Conservation (phyloP, 371 early-diverging fungal genomes). For the Mucor saturninus region DNA sequence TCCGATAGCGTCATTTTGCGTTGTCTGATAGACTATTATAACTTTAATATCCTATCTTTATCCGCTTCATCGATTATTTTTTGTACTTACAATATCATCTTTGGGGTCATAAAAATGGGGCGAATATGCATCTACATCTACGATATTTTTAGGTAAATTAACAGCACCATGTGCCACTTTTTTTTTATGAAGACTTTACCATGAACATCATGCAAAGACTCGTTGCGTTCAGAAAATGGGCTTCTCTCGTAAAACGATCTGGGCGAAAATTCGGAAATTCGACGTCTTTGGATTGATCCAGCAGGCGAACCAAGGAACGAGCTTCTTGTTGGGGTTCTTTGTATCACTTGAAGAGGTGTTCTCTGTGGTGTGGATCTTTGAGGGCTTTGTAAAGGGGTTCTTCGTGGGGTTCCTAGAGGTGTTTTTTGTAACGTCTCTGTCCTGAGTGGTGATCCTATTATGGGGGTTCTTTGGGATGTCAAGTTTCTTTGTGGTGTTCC, state of each 20-base stretch:
- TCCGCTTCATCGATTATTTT: background rate
- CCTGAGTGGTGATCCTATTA: background rate
- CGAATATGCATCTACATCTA: background rate
- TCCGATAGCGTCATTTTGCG: background rate
- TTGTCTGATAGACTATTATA: background rate
- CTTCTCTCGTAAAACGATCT: background rate
- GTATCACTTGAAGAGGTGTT: background rate
- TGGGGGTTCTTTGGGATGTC: background rate
- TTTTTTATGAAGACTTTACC: background rate
- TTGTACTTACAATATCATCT: background rate
- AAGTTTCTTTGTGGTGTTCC: too few species aligned
- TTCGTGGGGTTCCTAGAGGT: background rate
- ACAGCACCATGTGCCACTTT: too few species aligned
- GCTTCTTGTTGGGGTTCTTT: background rate
- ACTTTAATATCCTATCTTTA: too few species aligned
- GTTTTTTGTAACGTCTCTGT: background rate
- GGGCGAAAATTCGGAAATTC: background rate
- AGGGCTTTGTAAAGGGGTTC: background rate
- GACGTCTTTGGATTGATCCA: too few species aligned
- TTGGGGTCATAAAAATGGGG: background rate
- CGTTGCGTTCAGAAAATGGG: background rate
- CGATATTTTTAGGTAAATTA: background rate
- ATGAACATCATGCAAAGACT: background rate
- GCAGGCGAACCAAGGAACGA: too few species aligned
- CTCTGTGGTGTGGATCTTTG: background rate